phyloP scores from a whole-genome alignment of 140 eudicot species.

The Anethum foeniculum region DNA sequence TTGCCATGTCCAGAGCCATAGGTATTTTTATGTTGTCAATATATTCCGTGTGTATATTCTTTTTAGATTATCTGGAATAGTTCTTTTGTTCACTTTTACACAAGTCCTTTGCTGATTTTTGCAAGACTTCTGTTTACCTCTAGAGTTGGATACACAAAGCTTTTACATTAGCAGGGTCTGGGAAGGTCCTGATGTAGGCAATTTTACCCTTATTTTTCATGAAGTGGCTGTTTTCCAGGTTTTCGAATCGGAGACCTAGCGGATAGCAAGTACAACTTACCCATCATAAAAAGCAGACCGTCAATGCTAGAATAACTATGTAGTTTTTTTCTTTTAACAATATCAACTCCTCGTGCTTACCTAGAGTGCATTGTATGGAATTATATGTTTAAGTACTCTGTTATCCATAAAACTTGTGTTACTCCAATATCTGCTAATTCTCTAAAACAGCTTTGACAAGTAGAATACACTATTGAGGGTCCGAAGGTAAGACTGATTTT shows the following conservation, averaged over 20 bases:
- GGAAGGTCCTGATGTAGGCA: background rate
- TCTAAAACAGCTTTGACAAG: constrained; percentile 5
- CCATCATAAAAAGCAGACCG: background rate
- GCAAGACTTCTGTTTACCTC: background rate
- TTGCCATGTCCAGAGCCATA: constrained; percentile 73
- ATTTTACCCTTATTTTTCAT: background rate
- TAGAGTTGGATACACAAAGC: background rate
- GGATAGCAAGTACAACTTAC: background rate
- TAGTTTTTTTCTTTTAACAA: background rate
- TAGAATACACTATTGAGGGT: background rate
- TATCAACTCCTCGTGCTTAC: background rate
- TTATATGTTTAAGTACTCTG: background rate
- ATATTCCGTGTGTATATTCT: background rate
- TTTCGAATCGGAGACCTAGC: background rate
- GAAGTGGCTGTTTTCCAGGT: background rate
- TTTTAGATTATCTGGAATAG: background rate
- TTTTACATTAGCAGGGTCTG: background rate
- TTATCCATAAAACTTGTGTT: background rate
- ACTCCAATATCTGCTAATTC: background rate
- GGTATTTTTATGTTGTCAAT: constrained; percentile 28
- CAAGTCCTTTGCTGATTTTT: background rate
- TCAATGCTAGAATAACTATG: background rate
- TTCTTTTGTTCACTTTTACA: background rate
- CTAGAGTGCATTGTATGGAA: background rate
- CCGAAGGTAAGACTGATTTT: background rate